A percentile compares a stretch with the other conserved stretches of the same genome.
phyloP scores from a whole-genome alignment of 2,329 filamentous ascomycete genomes.

The Pseudocercospora eumusae region DNA sequence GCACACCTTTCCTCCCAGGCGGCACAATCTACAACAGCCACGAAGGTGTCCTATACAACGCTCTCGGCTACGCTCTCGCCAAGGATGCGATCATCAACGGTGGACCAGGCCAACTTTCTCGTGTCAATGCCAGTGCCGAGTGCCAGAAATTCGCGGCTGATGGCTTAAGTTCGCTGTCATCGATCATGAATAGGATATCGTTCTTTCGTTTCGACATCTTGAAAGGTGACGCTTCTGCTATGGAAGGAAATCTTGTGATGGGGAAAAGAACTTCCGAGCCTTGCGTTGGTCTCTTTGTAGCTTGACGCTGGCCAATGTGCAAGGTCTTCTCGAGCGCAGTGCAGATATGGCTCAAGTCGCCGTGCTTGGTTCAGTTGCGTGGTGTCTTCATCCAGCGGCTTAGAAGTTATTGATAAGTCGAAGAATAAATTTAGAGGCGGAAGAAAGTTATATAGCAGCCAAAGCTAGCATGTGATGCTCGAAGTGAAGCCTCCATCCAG shows the following conservation, averaged over 20 bases:
- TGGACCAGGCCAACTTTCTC: slow-evolving; percentile 45
- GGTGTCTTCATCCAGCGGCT: no score
- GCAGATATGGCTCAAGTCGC: no score
- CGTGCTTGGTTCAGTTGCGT: no score
- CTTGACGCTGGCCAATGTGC: no score
- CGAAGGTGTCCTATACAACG: slow-evolving; percentile 53
- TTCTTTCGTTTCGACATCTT: not conserved
- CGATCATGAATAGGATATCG: not conserved
- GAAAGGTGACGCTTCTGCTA: not conserved
- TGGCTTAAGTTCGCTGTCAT: slow-evolving; percentile 36
- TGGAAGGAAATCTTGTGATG: no score
- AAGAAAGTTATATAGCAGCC: no score
- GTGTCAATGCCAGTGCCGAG: slow-evolving; percentile 43
- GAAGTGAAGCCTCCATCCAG: not conserved
- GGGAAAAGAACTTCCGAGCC: no score
- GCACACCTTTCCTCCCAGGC: slow-evolving; percentile 38
- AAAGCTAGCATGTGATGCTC: not conserved
- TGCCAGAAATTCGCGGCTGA: slow-evolving; percentile 43
- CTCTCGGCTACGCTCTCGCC: slow-evolving; percentile 47
- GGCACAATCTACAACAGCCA: slow-evolving; percentile 52
- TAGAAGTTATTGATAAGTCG: no score
- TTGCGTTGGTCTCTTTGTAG: no score
- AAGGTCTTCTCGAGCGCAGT: no score
- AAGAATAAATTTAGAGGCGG: no score
- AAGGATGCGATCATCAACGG: slow-evolving; percentile 52